Evolutionary conservation across 441 rosid genomes (phyloP).

Genomic region (Omphalea diandra): DNA sequence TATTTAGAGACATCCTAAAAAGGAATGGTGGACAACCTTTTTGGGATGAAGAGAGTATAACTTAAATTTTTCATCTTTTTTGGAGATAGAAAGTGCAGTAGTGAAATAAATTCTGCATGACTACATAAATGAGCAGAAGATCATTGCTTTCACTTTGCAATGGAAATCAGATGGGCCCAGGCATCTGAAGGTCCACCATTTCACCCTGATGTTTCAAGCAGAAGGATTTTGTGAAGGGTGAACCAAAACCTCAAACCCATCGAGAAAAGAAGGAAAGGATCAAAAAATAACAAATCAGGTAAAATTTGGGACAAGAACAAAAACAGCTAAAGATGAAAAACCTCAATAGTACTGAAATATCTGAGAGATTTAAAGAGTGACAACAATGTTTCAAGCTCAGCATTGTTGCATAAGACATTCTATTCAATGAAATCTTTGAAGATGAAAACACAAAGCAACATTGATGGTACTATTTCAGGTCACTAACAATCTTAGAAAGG

Average conservation of each 20-base stretch:
- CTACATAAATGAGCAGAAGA: not conserved
- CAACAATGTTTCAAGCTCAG: not conserved
- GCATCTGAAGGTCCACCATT: slow-evolving; percentile 3
- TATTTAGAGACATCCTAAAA: too few species aligned
- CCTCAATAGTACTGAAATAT: not conserved
- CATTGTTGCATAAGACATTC: not conserved
- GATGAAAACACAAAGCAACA: too few species aligned
- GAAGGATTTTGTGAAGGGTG: not conserved
- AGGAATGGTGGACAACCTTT: too few species aligned
- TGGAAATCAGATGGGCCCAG: not conserved
- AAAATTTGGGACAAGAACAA: slow-evolving; percentile 1
- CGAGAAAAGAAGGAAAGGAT: slow-evolving; percentile 2
- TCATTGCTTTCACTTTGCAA: not conserved
- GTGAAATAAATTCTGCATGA: slow-evolving; percentile 5
- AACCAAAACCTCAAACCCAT: not conserved
- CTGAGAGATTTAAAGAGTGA: not conserved
- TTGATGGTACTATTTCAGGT: not conserved
- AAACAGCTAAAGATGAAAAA: not conserved
- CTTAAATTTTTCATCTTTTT: not conserved
- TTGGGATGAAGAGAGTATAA: too few species aligned
- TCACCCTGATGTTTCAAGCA: not conserved
- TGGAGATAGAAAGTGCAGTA: not conserved
- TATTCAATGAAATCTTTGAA: not conserved
- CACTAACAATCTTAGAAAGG: not conserved
- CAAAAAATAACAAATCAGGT: not conserved